Base-by-base conservation (phyloP, 257 asterid species). In the Nicotiana otophora region DNA sequence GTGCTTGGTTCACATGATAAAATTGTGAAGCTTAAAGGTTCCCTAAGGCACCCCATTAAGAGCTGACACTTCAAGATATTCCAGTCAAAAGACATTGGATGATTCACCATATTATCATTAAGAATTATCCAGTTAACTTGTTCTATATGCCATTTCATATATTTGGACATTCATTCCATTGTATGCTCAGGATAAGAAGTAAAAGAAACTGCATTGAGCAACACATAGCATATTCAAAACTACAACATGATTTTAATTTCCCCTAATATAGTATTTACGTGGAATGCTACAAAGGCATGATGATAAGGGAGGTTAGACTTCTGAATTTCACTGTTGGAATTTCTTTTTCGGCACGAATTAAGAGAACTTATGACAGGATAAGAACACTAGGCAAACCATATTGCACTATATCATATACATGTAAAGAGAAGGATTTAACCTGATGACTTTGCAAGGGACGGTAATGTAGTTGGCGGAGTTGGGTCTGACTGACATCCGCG, bases 371-470 rank as follows among this genome's bases (percentile, higher is more conserved):
- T 7, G 55, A 19, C 23, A 74, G 20, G 62, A 81, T 51, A 30
- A 11, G 12, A 75, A 10, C 81, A 26, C 12, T 74, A 74, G 16
- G 26, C 26, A 74, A 82, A 66, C 51, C 48, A 69, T 46, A 16
- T 78, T 23, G 46, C 39, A 77, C n/a, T 63, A 34, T 67, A 61
- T 80, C 55, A 12, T 81, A 64, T 68, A 76, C 4, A 36, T 57
- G 36, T n/a, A 61, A 19, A n/a, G 26, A 65, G 30, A 30, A 77
- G 64, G 81, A 34, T 30, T 77, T 84, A 90, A 96, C 99, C 97
- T 85, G 98, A 89, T 83, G 99, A 89, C 89, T 96, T 94, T 55
- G 92, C 87, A 10, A 86, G 88, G 82, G 98, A 91, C 78, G 87
- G 92, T 14, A 83, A 20, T 5, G 91, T 87, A 67, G 87, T 86